Conservation (phyloP, 1,139 yeast species). For the Scheffersomyces illinoinensis region DNA sequence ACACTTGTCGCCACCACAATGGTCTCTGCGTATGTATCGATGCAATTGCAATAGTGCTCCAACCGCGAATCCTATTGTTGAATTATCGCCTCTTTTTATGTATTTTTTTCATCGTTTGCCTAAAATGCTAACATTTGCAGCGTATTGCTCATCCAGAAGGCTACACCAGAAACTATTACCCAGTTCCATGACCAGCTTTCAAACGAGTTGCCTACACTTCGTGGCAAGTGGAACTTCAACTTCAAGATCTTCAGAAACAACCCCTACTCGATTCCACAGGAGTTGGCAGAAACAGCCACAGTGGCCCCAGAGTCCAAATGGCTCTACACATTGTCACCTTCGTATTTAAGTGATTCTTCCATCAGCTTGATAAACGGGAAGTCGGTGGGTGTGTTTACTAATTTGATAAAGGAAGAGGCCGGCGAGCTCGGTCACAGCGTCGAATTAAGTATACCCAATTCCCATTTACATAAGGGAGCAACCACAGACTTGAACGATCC, state of each 20-base stretch:
- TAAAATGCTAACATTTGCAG: conserved; percentile 24
- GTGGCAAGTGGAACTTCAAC: conserved; percentile 66
- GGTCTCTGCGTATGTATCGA: conserved; percentile 34
- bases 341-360: conserved; percentile 49
- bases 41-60: neutral
- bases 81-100: neutral
- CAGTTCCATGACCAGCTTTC: conserved; percentile 67
- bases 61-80: neutral
- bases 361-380: conserved; percentile 55
- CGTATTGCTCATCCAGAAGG: conserved; percentile 52
- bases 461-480: conserved; percentile 45
- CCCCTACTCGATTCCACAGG: conserved; percentile 48
- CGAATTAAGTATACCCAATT: conserved; percentile 33
- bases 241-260: conserved; percentile 67
- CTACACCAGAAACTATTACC: conserved; percentile 65
- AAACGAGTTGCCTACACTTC: conserved; percentile 58
- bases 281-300: conserved; percentile 25
- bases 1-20: neutral
- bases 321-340: conserved; percentile 57
- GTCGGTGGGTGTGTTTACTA: conserved; percentile 47
- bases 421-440: conserved; percentile 15
- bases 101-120: neutral
- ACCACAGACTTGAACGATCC: conserved; percentile 51
- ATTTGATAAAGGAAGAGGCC: conserved; percentile 37
- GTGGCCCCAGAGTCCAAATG: conserved; percentile 43